Evolutionary conservation across 768 basidiomycete genomes (phyloP).

Genomic region (Rhodosporidiobolus odoratus): DNA sequence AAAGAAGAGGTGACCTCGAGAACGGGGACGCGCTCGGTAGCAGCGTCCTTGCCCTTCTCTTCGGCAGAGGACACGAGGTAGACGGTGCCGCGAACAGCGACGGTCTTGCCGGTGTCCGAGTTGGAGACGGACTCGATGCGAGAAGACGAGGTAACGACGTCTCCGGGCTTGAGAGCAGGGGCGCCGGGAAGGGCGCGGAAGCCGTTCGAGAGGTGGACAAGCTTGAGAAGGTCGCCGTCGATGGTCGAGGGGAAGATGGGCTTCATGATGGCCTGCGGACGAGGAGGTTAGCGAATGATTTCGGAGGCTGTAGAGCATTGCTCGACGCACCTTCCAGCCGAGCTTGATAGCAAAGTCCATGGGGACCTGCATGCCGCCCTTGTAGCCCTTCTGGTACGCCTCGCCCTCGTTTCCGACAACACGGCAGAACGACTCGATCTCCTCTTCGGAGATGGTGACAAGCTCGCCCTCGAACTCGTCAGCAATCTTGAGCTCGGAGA

Average conservation of each 20-base stretch:
- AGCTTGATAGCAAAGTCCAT: slow-evolving; percentile 99
- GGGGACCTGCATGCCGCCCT: slow-evolving; percentile 68
- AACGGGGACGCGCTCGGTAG: slow-evolving; percentile 60
- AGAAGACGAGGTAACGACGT: slow-evolving; percentile 83
- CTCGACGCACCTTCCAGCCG: slow-evolving; percentile 99
- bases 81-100: slow-evolving; percentile 69
- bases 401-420: slow-evolving; percentile 92
- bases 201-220: slow-evolving; percentile 94
- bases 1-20: slow-evolving; percentile 93
- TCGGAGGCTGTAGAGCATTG: slow-evolving; percentile 44
- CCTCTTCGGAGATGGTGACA: slow-evolving; percentile 64
- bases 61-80: slow-evolving; percentile 56
- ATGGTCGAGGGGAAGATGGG: slow-evolving; percentile 88
- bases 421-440: slow-evolving; percentile 81
- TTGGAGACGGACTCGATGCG: slow-evolving; percentile 84
- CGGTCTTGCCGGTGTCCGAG: slow-evolving; percentile 83
- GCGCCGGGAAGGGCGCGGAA: slow-evolving; percentile 82
- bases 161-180: slow-evolving; percentile 70
- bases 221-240: slow-evolving; percentile 88
- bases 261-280: slow-evolving; percentile 87
- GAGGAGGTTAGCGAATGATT: slow-evolving; percentile 8
- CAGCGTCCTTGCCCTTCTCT: slow-evolving; percentile 59
- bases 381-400: slow-evolving; percentile 74
- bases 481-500: slow-evolving; percentile 72
- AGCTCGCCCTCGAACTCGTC: slow-evolving; percentile 82